phyloP scores from a whole-genome alignment of 768 basidiomycete genomes.

The Suillus fuscotomentosus region DNA sequence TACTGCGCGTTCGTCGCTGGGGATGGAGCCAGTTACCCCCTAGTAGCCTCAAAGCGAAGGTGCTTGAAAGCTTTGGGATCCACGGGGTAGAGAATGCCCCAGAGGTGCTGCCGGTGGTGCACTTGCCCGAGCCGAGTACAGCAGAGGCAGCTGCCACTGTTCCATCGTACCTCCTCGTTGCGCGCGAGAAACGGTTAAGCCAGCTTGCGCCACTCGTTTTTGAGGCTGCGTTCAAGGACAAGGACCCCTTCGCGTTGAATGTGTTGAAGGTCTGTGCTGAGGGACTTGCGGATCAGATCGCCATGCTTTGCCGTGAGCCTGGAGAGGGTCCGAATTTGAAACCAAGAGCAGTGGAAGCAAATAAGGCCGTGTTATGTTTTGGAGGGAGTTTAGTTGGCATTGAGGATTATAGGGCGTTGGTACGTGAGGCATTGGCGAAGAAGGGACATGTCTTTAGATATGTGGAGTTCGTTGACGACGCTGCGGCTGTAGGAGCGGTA shows the following conservation, averaged over 20 bases:
- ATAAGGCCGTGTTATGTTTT: constrained; percentile 64
- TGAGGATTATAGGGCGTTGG: constrained; percentile 51
- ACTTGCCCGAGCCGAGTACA: constrained; percentile 54
- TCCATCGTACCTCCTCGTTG: constrained; percentile 29
- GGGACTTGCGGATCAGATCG: constrained; percentile 58
- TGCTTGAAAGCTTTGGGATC: constrained; percentile 59
- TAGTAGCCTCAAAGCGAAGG: constrained; percentile 40
- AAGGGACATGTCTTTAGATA: constrained; percentile 63
- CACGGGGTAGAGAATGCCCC: constrained; percentile 40
- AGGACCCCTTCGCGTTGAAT: constrained; percentile 61
- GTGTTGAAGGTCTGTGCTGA: constrained; percentile 54
- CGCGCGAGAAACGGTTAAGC: constrained; percentile 74
- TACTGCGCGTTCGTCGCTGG: constrained; percentile 47
- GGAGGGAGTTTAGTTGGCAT: constrained; percentile 78
- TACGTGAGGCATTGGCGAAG: constrained; percentile 53
- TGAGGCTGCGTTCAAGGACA: constrained; percentile 65
- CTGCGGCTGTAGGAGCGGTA: constrained; percentile 61
- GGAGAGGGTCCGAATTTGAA: constrained; percentile 33
- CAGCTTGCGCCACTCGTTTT: constrained; percentile 78
- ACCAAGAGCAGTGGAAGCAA: constrained; percentile 45
- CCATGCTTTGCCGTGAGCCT: constrained; percentile 40
- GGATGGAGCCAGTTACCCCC: constrained; percentile 15
- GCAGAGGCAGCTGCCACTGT: constrained; percentile 17
- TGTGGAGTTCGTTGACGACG: constrained; percentile 69
- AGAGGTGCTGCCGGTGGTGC: constrained; percentile 65